Base-by-base conservation (phyloP, 768 basidiomycete genomes). In the Phylloporus rhodoxanthus region DNA sequence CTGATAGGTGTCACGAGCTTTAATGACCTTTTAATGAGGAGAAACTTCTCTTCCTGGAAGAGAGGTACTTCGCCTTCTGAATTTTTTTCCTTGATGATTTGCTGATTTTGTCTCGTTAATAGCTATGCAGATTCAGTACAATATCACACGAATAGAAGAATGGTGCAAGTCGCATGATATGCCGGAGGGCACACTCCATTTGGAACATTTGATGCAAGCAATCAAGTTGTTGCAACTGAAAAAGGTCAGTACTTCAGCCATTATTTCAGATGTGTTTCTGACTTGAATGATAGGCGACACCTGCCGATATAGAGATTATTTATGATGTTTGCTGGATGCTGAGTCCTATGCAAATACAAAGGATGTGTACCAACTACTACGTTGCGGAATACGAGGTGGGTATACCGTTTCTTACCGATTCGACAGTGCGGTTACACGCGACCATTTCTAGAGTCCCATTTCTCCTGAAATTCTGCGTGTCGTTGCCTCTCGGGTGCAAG, bases 81-180 rank as follows among this genome's bases (percentile, higher is more conserved):
- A 23, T 26, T 40, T 34, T n/a, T 23, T 36, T 28, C 25, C 23
- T 42, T 8, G 29, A 19, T 29, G 33, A 0, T 13, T 17, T 26
- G 13, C 45, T 52, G 20, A 56, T 32, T n/a, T 21, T 29, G 6
- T 45, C 13, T 39, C 32, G 17, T 50, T 48, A 39, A 33, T 55
- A 97, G 96, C 96, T 4, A 98, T 99, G 96, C 96, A 99, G 79
- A 98, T 99, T 50, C 96, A 99, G 67, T 99, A 99, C 69, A 98
- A 98, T 65, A 96, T 98, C 65, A 98, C 94, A 26, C 83, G 89
- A 23, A 88, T 94, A 61, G 91, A 94, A 62, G 94, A 97, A 70
- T 98, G 96, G 96, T 99, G 96, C 76, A 98, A 99, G 72, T 94
- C 96, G 21, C 96, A 98, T 63, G 92, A 96, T 64, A 97, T 99